Base-by-base conservation (phyloP, 2,329 filamentous ascomycete genomes). In the Trichoderma sp. region DNA sequence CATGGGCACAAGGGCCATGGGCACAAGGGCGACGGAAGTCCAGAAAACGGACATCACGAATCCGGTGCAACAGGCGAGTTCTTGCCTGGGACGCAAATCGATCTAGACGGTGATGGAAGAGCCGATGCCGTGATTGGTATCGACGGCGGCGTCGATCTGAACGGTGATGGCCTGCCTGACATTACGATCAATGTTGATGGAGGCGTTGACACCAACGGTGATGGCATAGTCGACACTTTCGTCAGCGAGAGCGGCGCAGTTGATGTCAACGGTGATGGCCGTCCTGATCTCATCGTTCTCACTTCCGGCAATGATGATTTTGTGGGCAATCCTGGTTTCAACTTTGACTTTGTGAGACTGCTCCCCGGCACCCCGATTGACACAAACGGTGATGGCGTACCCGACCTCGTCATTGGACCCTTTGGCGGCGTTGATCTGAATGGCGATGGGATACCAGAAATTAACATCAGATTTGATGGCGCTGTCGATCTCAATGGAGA, bases 401-500 rank as follows among this genome's bases (percentile, higher is more conserved):
- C 61, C 3, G 64, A 64, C 7, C 14, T n/a, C 12, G 26, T 28
- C 15, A 57, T 56, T 24, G 52, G 52, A 7, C 7, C 24, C 12
- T 21, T 41, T 5, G 60, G 60, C n/a, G 51, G 14, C 21, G n/a
- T 63, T 7, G 60, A 63, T 7, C 50, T 63, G n/a, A 28, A 56
- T 30, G 45, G 45, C 1, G 30, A 59, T 28, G 44, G 26, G 1
- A 21, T 34, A 10, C 50, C 60, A 6, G 58, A 63, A n/a, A 3
- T 59, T 5, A 19, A 26, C 9, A n/a, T 64, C 7, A 17, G 17
- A 10, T 14, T 6, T 7, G 45, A 51, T 14, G 62, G 62, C n/a
- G 41, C 30, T 34, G 57, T 60, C 6, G 58, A 60, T 47, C 14
- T 59, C 7, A 28, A 66, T 43, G 64, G 58, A 6, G 54, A 64